Evolutionary conservation across 805 yeast genomes (phyloP).

Genomic region (Saccharomycopsis guyanensis): DNA sequence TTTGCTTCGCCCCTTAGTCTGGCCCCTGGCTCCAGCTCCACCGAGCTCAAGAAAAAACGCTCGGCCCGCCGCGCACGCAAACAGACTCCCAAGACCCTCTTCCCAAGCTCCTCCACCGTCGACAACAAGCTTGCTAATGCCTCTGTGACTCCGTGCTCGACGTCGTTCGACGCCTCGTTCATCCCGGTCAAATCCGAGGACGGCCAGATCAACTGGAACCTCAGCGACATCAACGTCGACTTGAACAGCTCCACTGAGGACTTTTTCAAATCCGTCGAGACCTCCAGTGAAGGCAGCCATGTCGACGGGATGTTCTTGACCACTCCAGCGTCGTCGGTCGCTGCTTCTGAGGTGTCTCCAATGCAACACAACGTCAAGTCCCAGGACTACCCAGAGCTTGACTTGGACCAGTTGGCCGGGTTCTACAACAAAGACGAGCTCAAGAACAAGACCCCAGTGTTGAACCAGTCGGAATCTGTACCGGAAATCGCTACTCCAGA

Average conservation of each 20-base stretch:
- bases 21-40: background rate
- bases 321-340: background rate
- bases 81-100: constrained; percentile 9
- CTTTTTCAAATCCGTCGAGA: background rate
- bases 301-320: background rate
- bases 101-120: constrained; percentile 10
- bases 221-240: constrained; percentile 6
- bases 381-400: background rate
- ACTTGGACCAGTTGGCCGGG: background rate
- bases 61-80: background rate
- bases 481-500: constrained; percentile 18
- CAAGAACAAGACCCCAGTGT: constrained; percentile 5
- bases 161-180: constrained; percentile 17
- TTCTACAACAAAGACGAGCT: constrained; percentile 1
- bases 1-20: background rate
- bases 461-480: background rate
- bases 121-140: constrained; percentile 9
- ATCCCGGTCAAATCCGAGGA: constrained; percentile 18
- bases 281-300: background rate
- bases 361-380: background rate
- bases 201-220: constrained; percentile 16
- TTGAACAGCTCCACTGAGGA: constrained; percentile 2
- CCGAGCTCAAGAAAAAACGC: background rate
- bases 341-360: constrained; percentile 12
- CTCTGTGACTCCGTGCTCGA: constrained; percentile 19